Evolutionary conservation across 2,329 filamentous ascomycete genomes (phyloP).

Genomic region (Samsoniella hepiali): DNA sequence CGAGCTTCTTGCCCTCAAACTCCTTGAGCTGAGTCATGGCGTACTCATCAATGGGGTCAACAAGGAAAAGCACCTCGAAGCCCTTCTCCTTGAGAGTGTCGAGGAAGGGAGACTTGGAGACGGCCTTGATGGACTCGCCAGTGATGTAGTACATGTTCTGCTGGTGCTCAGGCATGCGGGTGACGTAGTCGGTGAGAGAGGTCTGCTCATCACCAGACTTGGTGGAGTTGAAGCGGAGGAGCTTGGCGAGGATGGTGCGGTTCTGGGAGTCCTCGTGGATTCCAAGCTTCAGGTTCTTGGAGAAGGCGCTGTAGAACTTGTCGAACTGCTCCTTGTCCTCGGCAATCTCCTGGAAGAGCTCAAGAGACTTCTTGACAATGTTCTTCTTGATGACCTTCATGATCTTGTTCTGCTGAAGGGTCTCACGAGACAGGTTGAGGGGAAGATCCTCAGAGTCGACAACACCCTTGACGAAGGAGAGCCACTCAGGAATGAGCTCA

Average conservation of each 20-base stretch:
- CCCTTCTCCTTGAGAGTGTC: constrained; percentile 98
- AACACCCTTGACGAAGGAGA: constrained; percentile 99
- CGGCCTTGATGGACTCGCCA: constrained; percentile 97
- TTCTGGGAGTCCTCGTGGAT: constrained; percentile 99
- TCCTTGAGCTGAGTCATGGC: constrained; percentile 99
- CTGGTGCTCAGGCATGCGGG: constrained; percentile 99
- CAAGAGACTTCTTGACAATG: constrained; percentile 99
- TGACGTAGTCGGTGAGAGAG: constrained; percentile 95
- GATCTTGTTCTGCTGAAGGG: constrained; percentile 99
- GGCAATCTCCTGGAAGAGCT: constrained; percentile 98
- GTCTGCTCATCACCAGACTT: constrained; percentile 96
- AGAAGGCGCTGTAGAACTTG: constrained; percentile 99
- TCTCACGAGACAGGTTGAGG: constrained; percentile 99
- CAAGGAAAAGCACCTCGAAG: constrained; percentile 99
- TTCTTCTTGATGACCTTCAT: constrained; percentile 99
- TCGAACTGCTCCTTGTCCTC: constrained; percentile 99
- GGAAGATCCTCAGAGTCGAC: constrained; percentile 99
- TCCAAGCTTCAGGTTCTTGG: constrained; percentile 99
- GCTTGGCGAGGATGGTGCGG: constrained; percentile 88
- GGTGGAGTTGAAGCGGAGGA: constrained; percentile 97
- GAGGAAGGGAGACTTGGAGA: constrained; percentile 97
- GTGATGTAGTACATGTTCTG: constrained; percentile 99
- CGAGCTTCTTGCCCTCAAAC: constrained; percentile 99
- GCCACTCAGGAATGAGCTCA: constrained; percentile 98
- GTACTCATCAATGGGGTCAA: constrained; percentile 99